Percentiles rank a stretch among this genome's conserved stretches.
Evolutionary conservation across 768 basidiomycete species (phyloP).

Genomic region (Chalciporus sphaerocephalus): DNA sequence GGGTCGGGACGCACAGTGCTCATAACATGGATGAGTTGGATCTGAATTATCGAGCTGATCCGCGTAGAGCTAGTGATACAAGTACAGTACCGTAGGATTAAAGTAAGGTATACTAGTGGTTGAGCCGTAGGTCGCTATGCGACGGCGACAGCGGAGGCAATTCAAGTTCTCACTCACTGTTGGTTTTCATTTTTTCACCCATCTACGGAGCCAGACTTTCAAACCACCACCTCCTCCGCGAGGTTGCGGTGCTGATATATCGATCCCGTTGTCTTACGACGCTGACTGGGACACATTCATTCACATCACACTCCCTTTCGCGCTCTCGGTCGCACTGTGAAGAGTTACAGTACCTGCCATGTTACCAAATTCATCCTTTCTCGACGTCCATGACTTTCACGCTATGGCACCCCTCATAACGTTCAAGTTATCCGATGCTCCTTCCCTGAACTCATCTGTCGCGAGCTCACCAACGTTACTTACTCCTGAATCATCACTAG

Average conservation of each 20-base stretch:
- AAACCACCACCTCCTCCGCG: too few species aligned
- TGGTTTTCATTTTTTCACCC: not conserved
- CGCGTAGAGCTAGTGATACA: too few species aligned
- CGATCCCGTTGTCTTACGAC: not conserved
- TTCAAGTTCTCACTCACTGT: not conserved
- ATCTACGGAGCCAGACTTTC: not conserved
- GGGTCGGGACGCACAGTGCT: slow-evolving; percentile 59
- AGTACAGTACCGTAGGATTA: too few species aligned
- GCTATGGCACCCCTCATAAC: slow-evolving; percentile 10
- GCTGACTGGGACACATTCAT: slow-evolving; percentile 16
- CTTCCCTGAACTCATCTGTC: slow-evolving; percentile 14
- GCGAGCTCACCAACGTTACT: slow-evolving; percentile 11
- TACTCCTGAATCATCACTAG: slow-evolving; percentile 5
- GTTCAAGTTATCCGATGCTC: slow-evolving; percentile 12
- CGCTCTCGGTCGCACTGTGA: not conserved
- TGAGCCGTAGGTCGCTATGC: too few species aligned
- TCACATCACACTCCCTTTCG: slow-evolving; percentile 23
- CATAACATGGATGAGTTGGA: slow-evolving; percentile 37
- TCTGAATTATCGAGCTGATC: too few species aligned
- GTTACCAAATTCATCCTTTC: slow-evolving; percentile 6
- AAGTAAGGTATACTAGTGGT: too few species aligned
- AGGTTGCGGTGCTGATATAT: not conserved
- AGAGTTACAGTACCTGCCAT: slow-evolving; percentile 3
- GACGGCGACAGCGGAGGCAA: not conserved
- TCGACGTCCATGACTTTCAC: slow-evolving; percentile 19